Base-by-base conservation (phyloP, 306 rosid genomes). In the Cucumis sativus region DNA sequence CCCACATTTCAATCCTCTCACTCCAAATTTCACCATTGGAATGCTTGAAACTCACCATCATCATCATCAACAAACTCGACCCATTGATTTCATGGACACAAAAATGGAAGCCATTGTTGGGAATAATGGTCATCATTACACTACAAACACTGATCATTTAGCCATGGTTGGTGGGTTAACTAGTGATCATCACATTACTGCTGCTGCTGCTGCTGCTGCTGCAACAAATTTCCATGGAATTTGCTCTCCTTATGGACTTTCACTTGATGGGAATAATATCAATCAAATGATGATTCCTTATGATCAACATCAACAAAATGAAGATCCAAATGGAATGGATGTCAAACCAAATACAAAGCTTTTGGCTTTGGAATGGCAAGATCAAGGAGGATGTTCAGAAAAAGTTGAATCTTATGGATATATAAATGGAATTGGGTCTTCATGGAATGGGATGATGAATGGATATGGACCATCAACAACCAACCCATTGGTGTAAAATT, bases 321-420 rank as follows among this genome's bases (percentile, higher is more conserved):
- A 77, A 61, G 74, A 74, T 15, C 80, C 82, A 13, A 76, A 84
- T 62, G 83, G 80, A 10, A 77, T 88, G 64, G 98, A 95, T 77
- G 91, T 89, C 90, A 92, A 96, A 79, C 97, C 98, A 77, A 96
- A 87, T 66, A 86, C 97, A 15, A 90, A 86, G 84, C 58, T 86
- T 14, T 75, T 92, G 83, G 87, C 98, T 51, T 87, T 92, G 80
- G 99, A 95, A 78, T 95, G 99, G 99, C 97, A 89, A 82, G 97
- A 95, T 66, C 96, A 89, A n/a, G 91, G 92, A 59, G 91, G 92
- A 59, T 85, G 25, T 56, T 56, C 90, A 60, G 90, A 91, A n/a
- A 87, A 89, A 83, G 88, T 65, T 14, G 70, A 88, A 55, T 84
- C 96, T 6, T 84, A 77, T 82, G 97, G 90, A 13, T 93, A 88